A percentile compares a stretch with the other conserved stretches of the same genome.
phyloP scores from a whole-genome alignment of 2,329 filamentous ascomycete species.

The Trichoderma brevicompactum region DNA sequence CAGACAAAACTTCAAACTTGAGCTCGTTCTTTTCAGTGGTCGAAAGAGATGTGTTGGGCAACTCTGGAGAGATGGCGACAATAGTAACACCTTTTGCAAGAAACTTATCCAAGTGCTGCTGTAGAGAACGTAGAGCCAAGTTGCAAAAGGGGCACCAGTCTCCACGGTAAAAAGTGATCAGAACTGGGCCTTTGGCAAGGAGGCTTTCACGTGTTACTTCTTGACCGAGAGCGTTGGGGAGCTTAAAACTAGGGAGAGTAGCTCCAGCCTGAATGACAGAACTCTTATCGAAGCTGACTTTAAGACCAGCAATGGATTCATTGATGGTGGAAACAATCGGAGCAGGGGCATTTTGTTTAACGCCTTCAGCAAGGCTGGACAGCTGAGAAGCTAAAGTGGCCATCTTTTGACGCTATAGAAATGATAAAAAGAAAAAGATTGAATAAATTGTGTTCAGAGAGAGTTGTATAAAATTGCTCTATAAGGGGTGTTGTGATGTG shows the following conservation, averaged over 20 bases:
- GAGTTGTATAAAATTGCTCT: neutral
- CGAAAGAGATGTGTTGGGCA: constrained; percentile 14
- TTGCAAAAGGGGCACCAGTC: constrained; percentile 23
- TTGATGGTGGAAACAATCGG: neutral
- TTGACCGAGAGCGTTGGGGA: constrained; percentile 9
- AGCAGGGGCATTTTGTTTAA: constrained; percentile 1
- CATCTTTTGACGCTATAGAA: neutral
- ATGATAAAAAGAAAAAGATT: neutral
- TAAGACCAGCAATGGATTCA: neutral
- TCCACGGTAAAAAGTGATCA: constrained; percentile 19
- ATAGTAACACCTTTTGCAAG: constrained; percentile 7
- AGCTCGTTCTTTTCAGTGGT: constrained; percentile 18
- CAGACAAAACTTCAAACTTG: constrained; percentile 16
- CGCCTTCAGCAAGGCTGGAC: neutral
- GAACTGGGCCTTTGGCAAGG: constrained; percentile 12
- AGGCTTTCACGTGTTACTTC: constrained; percentile 4
- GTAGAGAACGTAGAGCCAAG: constrained; percentile 6
- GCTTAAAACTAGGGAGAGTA: constrained; percentile 8
- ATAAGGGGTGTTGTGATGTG: neutral
- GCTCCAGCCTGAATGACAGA: neutral
- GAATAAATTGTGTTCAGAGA: neutral
- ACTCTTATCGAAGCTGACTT: neutral
- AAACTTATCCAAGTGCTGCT: constrained; percentile 5
- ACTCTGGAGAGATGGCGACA: constrained; percentile 16
- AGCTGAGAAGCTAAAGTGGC: constrained; percentile 6